phyloP scores from a whole-genome alignment of 2,329 filamentous ascomycete genomes.

The Fusarium pseudonygamai region DNA sequence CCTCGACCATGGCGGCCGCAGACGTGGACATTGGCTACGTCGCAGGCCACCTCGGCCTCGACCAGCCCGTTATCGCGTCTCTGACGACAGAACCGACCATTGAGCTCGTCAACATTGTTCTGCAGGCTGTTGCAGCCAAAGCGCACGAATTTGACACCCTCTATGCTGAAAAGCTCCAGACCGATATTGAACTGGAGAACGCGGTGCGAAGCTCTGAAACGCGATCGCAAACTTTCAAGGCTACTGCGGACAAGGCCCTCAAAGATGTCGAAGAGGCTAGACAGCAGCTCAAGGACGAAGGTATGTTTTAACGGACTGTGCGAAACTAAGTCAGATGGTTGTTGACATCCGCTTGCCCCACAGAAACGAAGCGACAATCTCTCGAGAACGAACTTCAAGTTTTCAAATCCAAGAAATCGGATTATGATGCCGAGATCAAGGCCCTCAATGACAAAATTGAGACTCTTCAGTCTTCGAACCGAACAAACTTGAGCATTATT shows the following conservation, averaged over 20 bases:
- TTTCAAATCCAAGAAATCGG: constrained; percentile 78
- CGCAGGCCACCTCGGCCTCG: constrained; percentile 75
- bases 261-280: constrained; percentile 85
- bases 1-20: constrained; percentile 54
- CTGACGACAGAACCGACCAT: constrained; percentile 75
- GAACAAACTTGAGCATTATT: constrained; percentile 87
- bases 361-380: constrained; percentile 79
- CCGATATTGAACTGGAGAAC: constrained; percentile 94
- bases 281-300: constrained; percentile 83
- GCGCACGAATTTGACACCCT: constrained; percentile 84
- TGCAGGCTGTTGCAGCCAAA: constrained; percentile 79
- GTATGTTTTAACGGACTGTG: constrained; percentile 57
- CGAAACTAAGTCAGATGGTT: constrained; percentile 1
- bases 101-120: constrained; percentile 79
- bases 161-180: constrained; percentile 85
- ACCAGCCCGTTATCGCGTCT: constrained; percentile 69
- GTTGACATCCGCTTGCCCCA: constrained; percentile 20
- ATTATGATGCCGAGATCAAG: constrained; percentile 78
- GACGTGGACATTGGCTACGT: constrained; percentile 76
- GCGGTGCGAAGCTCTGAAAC: constrained; percentile 84
- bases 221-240: constrained; percentile 83
- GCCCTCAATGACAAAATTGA: constrained; percentile 83
- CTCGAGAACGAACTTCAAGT: constrained; percentile 84
- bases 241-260: constrained; percentile 81
- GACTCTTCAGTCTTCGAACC: constrained; percentile 89